Evolutionary conservation across 768 basidiomycete species (phyloP).

Genomic region (Suillus hirtellus): DNA sequence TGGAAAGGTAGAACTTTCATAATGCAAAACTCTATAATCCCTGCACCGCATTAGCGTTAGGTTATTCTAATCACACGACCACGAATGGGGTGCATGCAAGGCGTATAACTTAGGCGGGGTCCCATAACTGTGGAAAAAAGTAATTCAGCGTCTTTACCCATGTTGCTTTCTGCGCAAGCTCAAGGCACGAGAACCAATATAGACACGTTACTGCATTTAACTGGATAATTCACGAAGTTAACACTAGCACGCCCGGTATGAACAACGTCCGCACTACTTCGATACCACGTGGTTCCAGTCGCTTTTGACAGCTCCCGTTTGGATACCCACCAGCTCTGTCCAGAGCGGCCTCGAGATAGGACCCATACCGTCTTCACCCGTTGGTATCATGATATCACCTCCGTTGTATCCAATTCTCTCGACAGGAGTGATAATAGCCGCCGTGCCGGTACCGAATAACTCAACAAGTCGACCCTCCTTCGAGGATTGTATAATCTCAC

Average conservation of each 20-base stretch:
- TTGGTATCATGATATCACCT: conserved; percentile 52
- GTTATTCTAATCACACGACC: background rate
- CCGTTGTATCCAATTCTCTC: conserved; percentile 61
- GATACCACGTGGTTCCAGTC: conserved; percentile 71
- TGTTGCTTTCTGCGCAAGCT: background rate
- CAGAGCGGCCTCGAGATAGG: conserved; percentile 53
- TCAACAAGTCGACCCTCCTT: conserved; percentile 45
- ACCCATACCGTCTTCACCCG: conserved; percentile 73
- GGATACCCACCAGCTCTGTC: conserved; percentile 56
- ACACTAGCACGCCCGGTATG: background rate
- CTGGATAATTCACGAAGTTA: too few species aligned
- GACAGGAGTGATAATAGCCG: conserved; percentile 55
- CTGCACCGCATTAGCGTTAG: background rate
- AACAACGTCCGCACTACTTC: conserved; percentile 18
- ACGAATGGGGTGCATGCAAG: background rate
- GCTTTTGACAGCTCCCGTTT: conserved; percentile 74
- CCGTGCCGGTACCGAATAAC: conserved; percentile 51
- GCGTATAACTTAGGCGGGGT: background rate
- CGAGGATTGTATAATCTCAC: conserved; percentile 60
- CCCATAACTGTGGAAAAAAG: background rate
- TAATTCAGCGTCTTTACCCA: background rate
- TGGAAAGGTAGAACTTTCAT: background rate
- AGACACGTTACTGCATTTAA: background rate
- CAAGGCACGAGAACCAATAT: background rate
- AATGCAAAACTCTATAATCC: background rate